Evolutionary conservation across 495 filamentous ascomycete species (phyloP), one percentile per base, ranked within the genome.

Genomic region (Bacidia gigantensis): DNA sequence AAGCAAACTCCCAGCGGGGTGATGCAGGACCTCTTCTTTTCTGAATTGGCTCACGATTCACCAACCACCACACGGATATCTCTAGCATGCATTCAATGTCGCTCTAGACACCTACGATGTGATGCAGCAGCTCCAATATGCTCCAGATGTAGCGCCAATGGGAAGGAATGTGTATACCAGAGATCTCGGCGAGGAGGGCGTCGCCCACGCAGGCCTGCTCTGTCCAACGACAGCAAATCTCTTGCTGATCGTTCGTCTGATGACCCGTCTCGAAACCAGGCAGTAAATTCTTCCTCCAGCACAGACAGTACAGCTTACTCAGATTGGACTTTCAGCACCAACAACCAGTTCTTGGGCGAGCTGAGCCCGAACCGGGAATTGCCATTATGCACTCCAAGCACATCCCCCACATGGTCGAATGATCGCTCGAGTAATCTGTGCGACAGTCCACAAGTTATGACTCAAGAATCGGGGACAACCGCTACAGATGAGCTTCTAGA

Each of bases 21-120:
- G 69, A 72, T 46, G 54, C 71, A 41, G 39, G 20, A 41, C n/a
- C n/a, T 41, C 39, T n/a, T 41, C 39, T 41, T 41, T 20, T 41
- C 39, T 3, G 39, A 41, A 14, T 41, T n/a, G 3, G 20, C n/a
- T 10, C 39, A 41, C 39, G 39, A n/a, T n/a, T n/a, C 39, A 1
- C 3, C 64, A 62, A 1, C 56, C 60, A 2, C 46, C 17, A 52
- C 43, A 55, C 54, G 61, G 3, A 55, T 55, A 17, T 63, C 61
- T 0, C 42, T 63, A 17, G 59, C 61, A 0, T 63, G 61, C n/a
- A 48, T 54, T 11, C 53, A 54, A 21, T 63, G 61, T 35, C 58
- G 61, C 3, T 63, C 57, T 5, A 63, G 58, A 22, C 61, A 63
- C 26, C 20, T 20, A 20, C n/a, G 39, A 41, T 41, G 39, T 41